Evolutionary conservation across 352 stramenopile species (phyloP).

Genomic region (Globisporangium cederbergense): DNA sequence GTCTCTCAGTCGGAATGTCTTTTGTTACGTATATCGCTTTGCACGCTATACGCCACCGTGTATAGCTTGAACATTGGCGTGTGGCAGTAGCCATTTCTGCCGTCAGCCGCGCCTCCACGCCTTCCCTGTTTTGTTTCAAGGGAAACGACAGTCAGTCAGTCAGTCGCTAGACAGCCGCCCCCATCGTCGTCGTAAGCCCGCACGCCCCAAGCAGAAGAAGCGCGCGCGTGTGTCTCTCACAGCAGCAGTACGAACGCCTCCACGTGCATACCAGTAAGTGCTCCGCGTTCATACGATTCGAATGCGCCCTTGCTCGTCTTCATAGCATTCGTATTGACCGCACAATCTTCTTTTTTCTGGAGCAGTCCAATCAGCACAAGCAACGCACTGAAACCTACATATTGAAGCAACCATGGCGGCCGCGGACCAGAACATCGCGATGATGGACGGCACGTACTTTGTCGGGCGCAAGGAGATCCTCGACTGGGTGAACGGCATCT

Average conservation of each 20-base stretch:
- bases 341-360: background rate
- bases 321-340: background rate
- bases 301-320: background rate
- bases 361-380: background rate
- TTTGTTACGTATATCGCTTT: background rate
- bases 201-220: constrained; percentile 6
- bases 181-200: background rate
- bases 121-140: constrained; percentile 4
- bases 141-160: constrained; percentile 15
- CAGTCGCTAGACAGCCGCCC: constrained; percentile 8
- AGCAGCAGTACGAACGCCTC: background rate
- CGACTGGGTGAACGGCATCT: constrained; percentile 98
- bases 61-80: background rate
- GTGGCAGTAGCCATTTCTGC: constrained; percentile 11
- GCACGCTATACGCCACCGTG: background rate
- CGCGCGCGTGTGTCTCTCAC: constrained; percentile 3
- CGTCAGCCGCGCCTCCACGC: background rate
- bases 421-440: constrained; percentile 87
- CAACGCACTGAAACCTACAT: background rate
- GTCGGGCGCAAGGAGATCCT: constrained; percentile 96
- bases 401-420: constrained; percentile 42
- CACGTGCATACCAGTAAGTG: background rate
- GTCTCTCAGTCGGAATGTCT: background rate
- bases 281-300: background rate
- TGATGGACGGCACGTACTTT: constrained; percentile 98